phyloP scores from a whole-genome alignment of 2,329 filamentous ascomycete genomes.

The Monosporascus sp. region DNA sequence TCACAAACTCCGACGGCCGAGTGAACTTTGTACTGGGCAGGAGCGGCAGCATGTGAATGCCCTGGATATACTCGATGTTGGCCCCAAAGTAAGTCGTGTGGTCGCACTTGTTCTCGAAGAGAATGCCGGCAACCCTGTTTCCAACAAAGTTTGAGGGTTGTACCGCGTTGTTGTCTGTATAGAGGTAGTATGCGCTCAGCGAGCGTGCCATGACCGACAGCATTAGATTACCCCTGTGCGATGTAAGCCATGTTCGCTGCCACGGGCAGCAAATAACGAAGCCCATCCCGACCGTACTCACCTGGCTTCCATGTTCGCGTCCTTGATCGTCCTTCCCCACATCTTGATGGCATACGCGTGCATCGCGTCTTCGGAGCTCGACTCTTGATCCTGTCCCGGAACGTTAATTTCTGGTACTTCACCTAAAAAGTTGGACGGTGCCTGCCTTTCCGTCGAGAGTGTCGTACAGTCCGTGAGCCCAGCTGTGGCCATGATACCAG shows the following conservation, averaged over 20 bases:
- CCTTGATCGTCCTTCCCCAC: constrained; percentile 79
- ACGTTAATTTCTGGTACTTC: background rate
- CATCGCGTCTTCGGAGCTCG: constrained; percentile 85
- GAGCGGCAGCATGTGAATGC: constrained; percentile 69
- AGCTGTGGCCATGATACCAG: constrained; percentile 92
- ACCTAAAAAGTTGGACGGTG: background rate
- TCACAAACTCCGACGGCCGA: constrained; percentile 64
- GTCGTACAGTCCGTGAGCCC: constrained; percentile 77
- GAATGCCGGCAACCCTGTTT: constrained; percentile 67
- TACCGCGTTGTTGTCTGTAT: constrained; percentile 60
- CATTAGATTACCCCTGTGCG: constrained; percentile 67
- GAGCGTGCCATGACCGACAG: constrained; percentile 71
- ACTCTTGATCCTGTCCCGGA: constrained; percentile 61
- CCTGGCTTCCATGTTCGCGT: constrained; percentile 73
- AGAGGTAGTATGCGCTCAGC: constrained; percentile 77
- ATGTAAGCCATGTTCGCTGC: constrained; percentile 10
- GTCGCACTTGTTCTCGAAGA: constrained; percentile 95
- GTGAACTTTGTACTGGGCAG: constrained; percentile 59
- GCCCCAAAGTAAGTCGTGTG: constrained; percentile 85
- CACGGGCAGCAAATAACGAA: background rate
- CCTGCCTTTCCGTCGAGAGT: constrained; percentile 64
- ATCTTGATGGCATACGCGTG: constrained; percentile 84
- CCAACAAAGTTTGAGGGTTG: constrained; percentile 72
- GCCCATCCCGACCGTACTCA: constrained; percentile 19
- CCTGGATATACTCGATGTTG: constrained; percentile 65